A percentile compares a stretch with the other conserved stretches of the same genome.
Evolutionary conservation across 495 filamentous ascomycete genomes (phyloP).

Genomic region (Xylaria palmicola): DNA sequence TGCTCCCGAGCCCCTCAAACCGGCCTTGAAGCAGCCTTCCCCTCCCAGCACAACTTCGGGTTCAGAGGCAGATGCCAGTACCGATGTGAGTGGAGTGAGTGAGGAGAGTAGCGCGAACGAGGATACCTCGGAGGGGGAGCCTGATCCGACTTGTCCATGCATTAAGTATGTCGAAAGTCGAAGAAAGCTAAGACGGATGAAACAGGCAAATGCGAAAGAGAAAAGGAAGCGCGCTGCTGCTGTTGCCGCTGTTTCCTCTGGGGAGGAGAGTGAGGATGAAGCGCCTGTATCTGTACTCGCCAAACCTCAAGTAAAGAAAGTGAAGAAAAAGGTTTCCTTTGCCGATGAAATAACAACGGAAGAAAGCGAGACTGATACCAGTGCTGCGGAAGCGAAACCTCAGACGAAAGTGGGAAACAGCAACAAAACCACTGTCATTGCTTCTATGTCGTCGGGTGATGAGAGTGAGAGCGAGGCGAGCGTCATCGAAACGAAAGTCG

Average conservation of each 20-base stretch:
- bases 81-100: slow-evolving; percentile 10
- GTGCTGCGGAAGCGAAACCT: not conserved
- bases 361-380: not conserved
- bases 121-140: slow-evolving; percentile 12
- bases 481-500: not conserved
- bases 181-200: slow-evolving; percentile 8
- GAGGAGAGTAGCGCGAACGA: slow-evolving; percentile 17
- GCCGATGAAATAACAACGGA: not conserved
- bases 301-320: slow-evolving; percentile 20
- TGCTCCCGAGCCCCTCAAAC: slow-evolving; percentile 19
- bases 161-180: slow-evolving; percentile 19
- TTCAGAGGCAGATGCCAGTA: slow-evolving; percentile 12
- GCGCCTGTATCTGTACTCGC: slow-evolving; percentile 14
- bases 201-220: slow-evolving; percentile 6
- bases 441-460: slow-evolving; percentile 5
- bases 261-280: slow-evolving; percentile 12
- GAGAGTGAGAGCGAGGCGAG: slow-evolving; percentile 6
- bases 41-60: not conserved
- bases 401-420: not conserved
- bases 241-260: not conserved
- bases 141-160: slow-evolving; percentile 27
- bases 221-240: slow-evolving; percentile 5
- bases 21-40: slow-evolving; percentile 22
- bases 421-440: not conserved
- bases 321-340: slow-evolving; percentile 12